These are phyloP conservation scores for Nitzschia sp. DNA, from an alignment of 108 stramenopile genomes.

Conservation along the genomic window DNA sequence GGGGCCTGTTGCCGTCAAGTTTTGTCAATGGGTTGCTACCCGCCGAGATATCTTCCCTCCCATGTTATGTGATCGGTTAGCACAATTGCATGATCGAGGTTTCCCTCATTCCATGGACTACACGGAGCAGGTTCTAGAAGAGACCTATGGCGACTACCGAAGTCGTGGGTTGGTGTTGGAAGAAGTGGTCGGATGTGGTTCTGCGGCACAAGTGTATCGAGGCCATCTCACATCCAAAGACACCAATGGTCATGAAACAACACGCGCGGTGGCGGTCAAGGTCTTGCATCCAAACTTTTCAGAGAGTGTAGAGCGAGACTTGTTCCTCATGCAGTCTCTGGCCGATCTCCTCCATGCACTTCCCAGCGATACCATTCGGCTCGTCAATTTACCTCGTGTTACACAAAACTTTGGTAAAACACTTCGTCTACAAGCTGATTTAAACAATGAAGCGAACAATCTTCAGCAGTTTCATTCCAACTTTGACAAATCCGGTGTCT, in stretches of 20 bases:
- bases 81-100: slow-evolving; percentile 63
- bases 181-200: slow-evolving; percentile 81
- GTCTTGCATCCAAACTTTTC: slow-evolving; percentile 80
- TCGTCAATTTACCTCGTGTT: slow-evolving; percentile 78
- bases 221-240: slow-evolving; percentile 44
- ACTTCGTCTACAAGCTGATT: slow-evolving; percentile 75
- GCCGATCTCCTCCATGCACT: slow-evolving; percentile 69
- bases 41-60: slow-evolving; percentile 85
- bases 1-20: slow-evolving; percentile 83
- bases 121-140: slow-evolving; percentile 55
- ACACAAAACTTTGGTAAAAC: slow-evolving; percentile 66
- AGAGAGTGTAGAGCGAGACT: slow-evolving; percentile 60
- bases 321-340: slow-evolving; percentile 60
- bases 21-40: slow-evolving; percentile 89
- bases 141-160: slow-evolving; percentile 80
- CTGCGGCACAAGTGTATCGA: slow-evolving; percentile 87
- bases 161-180: slow-evolving; percentile 48
- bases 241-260: slow-evolving; percentile 17
- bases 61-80: slow-evolving; percentile 65
- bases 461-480: slow-evolving; percentile 62
- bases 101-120: slow-evolving; percentile 65
- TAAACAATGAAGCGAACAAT: slow-evolving; percentile 73
- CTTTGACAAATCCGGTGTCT: slow-evolving; percentile 50
- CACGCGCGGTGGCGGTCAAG: slow-evolving; percentile 72
- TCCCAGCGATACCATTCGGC: slow-evolving; percentile 52